These are phyloP conservation scores for Cylindrotheca fusiformis DNA, from an alignment of 108 stramenopile species.

Conservation along the genomic window DNA sequence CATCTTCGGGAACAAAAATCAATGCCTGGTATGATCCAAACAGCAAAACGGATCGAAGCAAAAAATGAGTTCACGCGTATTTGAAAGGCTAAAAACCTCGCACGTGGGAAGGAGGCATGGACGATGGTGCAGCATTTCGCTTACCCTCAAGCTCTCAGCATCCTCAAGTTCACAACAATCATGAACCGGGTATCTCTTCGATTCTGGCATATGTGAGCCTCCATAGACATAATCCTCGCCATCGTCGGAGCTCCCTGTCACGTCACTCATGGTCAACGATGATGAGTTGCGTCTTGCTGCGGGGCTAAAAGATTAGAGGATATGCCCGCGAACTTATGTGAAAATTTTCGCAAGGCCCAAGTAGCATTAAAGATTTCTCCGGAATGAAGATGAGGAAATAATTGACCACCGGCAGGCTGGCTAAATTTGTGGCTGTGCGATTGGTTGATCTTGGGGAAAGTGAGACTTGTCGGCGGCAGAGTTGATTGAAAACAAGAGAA, in stretches of 20 bases:
- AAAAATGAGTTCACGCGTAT: too few relatives aligned
- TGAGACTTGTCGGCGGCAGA: constrained; percentile 3
- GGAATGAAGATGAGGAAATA: not conserved
- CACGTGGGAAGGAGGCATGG: constrained; percentile 3
- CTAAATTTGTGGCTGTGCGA: not conserved
- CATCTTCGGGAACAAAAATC: constrained; percentile 37
- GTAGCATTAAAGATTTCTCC: too few relatives aligned
- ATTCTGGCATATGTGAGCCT: constrained; percentile 25
- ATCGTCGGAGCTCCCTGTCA: constrained; percentile 44
- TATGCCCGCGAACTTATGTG: constrained; percentile 1
- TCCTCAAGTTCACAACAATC: constrained; percentile 85
- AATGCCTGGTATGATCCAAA: constrained; percentile 21
- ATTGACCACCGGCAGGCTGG: not conserved
- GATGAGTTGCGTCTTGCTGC: not conserved
- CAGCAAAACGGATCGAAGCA: too few relatives aligned
- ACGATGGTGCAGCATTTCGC: constrained; percentile 12
- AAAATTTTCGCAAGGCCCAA: not conserved
- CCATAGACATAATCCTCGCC: constrained; percentile 58
- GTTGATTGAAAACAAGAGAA: too few relatives aligned
- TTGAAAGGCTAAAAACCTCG: constrained; percentile 2
- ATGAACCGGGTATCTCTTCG: constrained; percentile 79
- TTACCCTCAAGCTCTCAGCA: constrained; percentile 60
- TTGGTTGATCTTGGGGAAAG: constrained; percentile 13
- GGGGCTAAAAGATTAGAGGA: not conserved
- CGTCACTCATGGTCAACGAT: constrained; percentile 47